These are phyloP conservation scores for Claviceps cyperi DNA, from an alignment of 2,329 filamentous ascomycete species.

Conservation along the genomic window DNA sequence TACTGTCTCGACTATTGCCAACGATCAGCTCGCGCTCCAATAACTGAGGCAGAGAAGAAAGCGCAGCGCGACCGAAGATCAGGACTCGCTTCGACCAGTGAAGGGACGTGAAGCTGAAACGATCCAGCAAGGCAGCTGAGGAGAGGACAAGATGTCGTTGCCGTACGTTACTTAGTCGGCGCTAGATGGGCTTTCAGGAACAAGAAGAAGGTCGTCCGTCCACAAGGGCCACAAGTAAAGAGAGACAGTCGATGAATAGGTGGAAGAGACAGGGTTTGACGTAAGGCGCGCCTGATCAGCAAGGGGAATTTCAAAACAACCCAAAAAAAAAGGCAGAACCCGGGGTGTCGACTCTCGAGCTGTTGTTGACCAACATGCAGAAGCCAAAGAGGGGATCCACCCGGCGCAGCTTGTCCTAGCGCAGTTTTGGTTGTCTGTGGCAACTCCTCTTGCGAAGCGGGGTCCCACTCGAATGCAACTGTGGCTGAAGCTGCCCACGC, in stretches of 20 bases:
- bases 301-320: neutral
- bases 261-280: neutral
- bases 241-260: neutral
- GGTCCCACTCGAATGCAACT: neutral
- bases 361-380: constrained; percentile 5
- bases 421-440: constrained; percentile 23
- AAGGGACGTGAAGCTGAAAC: constrained; percentile 3
- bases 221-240: constrained; percentile 4
- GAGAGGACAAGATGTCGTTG: neutral
- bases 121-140: constrained; percentile 1
- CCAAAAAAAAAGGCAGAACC: neutral
- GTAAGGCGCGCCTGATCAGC: neutral
- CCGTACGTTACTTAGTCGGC: neutral
- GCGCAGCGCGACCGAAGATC: neutral
- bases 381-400: constrained; percentile 8
- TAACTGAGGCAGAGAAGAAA: neutral
- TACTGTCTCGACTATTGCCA: constrained; percentile 1
- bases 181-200: neutral
- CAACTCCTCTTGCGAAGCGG: constrained; percentile 13
- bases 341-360: constrained; percentile 2
- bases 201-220: neutral
- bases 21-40: neutral
- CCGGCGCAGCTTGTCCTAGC: constrained; percentile 22
- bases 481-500: constrained; percentile 1
- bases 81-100: neutral